A percentile compares a stretch with the other conserved stretches of the same genome.
phyloP scores from a whole-genome alignment of 352 stramenopile genomes.

The Aphanomyces stellatus region DNA sequence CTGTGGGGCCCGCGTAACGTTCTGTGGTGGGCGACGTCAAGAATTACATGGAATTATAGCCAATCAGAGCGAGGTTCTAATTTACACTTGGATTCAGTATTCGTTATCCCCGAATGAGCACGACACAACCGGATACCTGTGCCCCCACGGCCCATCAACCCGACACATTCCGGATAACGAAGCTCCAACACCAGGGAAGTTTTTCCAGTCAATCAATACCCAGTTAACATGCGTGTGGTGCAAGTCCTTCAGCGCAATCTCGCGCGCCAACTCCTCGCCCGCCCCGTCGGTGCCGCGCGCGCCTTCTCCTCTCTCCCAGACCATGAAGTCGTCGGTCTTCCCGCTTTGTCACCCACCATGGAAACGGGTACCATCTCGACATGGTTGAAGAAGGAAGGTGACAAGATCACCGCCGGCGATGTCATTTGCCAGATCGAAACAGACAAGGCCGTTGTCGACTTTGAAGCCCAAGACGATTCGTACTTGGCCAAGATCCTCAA shows the following conservation, averaged over 20 bases:
- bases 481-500: slow-evolving; percentile 94
- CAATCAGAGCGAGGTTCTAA: neutral
- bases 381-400: slow-evolving; percentile 90
- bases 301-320: slow-evolving; percentile 30
- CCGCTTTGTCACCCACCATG: slow-evolving; percentile 89
- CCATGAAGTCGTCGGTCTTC: slow-evolving; percentile 70
- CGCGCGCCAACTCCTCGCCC: slow-evolving; percentile 4
- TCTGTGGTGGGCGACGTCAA: neutral
- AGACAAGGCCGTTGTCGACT: slow-evolving; percentile 98
- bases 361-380: slow-evolving; percentile 90
- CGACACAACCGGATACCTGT: neutral
- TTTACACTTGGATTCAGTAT: neutral
- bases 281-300: neutral
- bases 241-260: slow-evolving; percentile 17
- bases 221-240: slow-evolving; percentile 17
- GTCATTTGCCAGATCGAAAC: slow-evolving; percentile 95
- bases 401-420: slow-evolving; percentile 87
- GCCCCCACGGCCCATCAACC: neutral
- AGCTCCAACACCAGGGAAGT: neutral
- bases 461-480: slow-evolving; percentile 94
- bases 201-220: slow-evolving; percentile 19
- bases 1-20: no score
- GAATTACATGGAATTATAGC: neutral
- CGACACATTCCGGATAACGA: slow-evolving; percentile 4
- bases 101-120: no score